Conservation (phyloP, 306 rosid genomes). For the Pyrus bretschneideri region DNA sequence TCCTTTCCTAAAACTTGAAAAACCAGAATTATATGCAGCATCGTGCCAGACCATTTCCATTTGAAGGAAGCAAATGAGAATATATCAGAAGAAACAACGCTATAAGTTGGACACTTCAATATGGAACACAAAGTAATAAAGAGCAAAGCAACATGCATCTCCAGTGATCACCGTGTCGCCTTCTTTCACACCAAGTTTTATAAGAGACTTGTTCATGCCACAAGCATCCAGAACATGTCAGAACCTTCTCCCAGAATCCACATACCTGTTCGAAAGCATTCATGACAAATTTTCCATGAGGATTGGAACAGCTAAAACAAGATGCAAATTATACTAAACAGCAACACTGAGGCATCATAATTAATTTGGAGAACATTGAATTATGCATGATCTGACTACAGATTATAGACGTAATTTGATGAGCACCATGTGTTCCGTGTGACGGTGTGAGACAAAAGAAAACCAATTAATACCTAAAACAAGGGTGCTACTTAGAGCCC, state of each 20-base stretch:
- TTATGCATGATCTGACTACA: background rate
- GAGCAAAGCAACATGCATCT: constrained; percentile 47
- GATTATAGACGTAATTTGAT: background rate
- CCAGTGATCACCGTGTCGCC: constrained; percentile 77
- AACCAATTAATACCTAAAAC: background rate
- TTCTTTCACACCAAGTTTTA: constrained; percentile 74
- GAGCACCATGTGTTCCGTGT: background rate
- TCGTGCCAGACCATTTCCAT: constrained; percentile 94
- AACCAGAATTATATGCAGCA: constrained; percentile 34
- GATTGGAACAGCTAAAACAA: background rate
- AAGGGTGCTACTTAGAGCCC: background rate
- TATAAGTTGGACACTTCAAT: background rate
- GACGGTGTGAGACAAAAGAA: background rate
- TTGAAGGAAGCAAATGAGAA: constrained; percentile 37
- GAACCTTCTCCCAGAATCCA: constrained; percentile 89
- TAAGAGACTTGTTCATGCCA: constrained; percentile 79
- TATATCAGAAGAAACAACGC: constrained; percentile 2
- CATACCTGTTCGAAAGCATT: constrained; percentile 43
- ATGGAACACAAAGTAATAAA: background rate
- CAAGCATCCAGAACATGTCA: constrained; percentile 94
- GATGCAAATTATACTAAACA: background rate
- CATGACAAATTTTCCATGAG: constrained; percentile 13
- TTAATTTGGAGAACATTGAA: background rate
- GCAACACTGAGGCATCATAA: background rate
- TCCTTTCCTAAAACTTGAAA: constrained; percentile 51